Base-by-base conservation (phyloP, 202 grass and related monocot genomes). In the Musa balbisiana region DNA sequence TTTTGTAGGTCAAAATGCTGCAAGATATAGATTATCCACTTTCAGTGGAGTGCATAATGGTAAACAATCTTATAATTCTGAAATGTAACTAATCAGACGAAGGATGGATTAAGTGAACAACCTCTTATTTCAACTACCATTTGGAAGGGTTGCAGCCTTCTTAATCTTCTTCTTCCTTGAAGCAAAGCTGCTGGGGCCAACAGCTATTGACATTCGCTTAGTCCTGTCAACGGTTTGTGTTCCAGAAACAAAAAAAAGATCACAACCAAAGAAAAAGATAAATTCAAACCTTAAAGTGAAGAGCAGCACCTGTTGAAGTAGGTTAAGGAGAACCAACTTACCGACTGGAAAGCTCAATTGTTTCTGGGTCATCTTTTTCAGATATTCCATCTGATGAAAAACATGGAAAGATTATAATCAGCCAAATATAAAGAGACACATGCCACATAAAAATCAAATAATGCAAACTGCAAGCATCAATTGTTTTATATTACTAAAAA, bases 141-240 rank as follows among this genome's bases (percentile, higher is more conserved):
- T 62, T 73, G 52, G 58, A 53, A 53, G 53, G 56, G 49, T 23
- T 80, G 50, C 1, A 53, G 69, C 76, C 33, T 82, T 96, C 71
- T 83, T 92, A 56, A 85, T 62, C 67, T 96, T 96, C 80, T 96
- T 92, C 83, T 96, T 96, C 87, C 87, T 90, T 79, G 92, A 87
- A 82, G 89, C 92, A 23, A 92, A 96, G 68, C 92, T 92, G 73
- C 92, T 96, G 17, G 87, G 92, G 10, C 92, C 92, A 26, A 88
- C 82, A 55, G 85, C 77, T 67, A 90, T 77, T 20, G 92, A 82
- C 78, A 96, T 72, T 14, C 89, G 80, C 76, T 96, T 90, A 49
- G 89, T 87, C 74, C 92, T 96, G 66, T 1, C 20, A 10, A n/a
- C 11, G 15, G 8, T 9, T 49, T 20, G 5, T 19, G 66, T 69